Conservation (phyloP, 2,329 filamentous ascomycete species). For the Pseudonectria foliicola region DNA sequence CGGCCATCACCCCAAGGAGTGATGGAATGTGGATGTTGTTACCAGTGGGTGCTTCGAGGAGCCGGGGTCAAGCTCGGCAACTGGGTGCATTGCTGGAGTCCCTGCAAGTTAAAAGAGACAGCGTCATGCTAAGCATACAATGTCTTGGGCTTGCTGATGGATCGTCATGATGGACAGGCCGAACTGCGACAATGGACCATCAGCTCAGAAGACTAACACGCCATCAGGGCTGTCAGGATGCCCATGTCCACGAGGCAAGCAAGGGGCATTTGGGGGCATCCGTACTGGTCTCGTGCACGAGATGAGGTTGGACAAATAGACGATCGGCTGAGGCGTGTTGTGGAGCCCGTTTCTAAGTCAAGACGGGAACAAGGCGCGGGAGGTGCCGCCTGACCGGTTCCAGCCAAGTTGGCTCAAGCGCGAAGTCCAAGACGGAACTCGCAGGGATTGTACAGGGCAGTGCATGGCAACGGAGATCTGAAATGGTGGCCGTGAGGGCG, state of each 20-base stretch:
- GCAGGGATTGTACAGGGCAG: too few relatives aligned
- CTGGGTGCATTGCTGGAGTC: too few relatives aligned
- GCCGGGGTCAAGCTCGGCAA: slow-evolving; percentile 11
- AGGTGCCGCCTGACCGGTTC: slow-evolving; percentile 24
- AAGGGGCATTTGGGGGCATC: too few relatives aligned
- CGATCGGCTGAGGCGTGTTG: slow-evolving; percentile 21
- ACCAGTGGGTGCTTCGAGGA: slow-evolving; percentile 7
- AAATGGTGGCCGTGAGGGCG: slow-evolving; percentile 8
- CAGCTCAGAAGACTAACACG: too few relatives aligned
- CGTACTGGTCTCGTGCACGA: slow-evolving; percentile 10
- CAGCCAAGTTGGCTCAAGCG: slow-evolving; percentile 9
- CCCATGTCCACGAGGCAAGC: too few relatives aligned
- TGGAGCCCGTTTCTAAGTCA: slow-evolving; percentile 14
- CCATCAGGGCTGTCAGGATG: too few relatives aligned
- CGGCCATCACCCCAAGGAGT: slow-evolving; percentile 11
- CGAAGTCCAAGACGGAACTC: slow-evolving; percentile 12
- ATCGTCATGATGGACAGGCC: too few relatives aligned
- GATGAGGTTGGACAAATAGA: slow-evolving; percentile 19
- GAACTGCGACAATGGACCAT: too few relatives aligned
- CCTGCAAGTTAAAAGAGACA: too few relatives aligned
- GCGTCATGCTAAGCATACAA: too few relatives aligned
- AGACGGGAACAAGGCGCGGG: slow-evolving; percentile 22
- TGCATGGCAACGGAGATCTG: slow-evolving; percentile 16
- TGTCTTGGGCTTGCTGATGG: too few relatives aligned
- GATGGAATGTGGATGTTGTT: slow-evolving; percentile 11